Base-by-base conservation (phyloP, 2,329 filamentous ascomycete genomes). In the Zalaria obscura region DNA sequence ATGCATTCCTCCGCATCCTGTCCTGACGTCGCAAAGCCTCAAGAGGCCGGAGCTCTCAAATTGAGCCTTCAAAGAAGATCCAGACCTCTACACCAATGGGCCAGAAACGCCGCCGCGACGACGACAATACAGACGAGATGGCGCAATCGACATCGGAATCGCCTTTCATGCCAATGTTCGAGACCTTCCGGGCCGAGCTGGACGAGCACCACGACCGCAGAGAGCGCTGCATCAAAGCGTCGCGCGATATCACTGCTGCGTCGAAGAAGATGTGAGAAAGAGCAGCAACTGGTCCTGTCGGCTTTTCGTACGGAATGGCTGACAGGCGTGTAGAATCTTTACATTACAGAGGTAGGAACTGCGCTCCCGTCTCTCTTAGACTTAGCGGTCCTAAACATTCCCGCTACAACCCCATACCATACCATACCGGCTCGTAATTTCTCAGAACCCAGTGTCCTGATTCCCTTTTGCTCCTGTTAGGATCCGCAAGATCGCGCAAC, bases 201-300 rank as follows among this genome's bases (percentile, higher is more conserved):
- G 91, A 98, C 56, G 78, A 91, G 63, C 89, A 96, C 58, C 85
- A 98, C 61, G 91, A 96, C 62, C 80, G 91, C 10, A 75, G 87
- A 43, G 88, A 95, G 65, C 76, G 82, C 40, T 78, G 94, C 51
- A 83, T 93, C 56, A 98, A 96, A 67, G 81, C 80, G 2, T 93
- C 85, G 5, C 72, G 89, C 47, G 91, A 98, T 60, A 83, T 98
- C 44, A 98, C 91, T 5, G 87, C 86, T 0, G 69, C 87, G 41
- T 94, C 86, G 63, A 98, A 98, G 70, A 98, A 96, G 67, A 93
- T 96, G 87, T 93, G 63, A 65, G 71, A 50, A 28, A 7, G 11
- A 27, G 18, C 18, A 18, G 18, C 18, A 26, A 27, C n/a, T 31
- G 4, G 5, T 36, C 25, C 5, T 36, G 31, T 39, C 27, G 27